Percentiles rank a stretch among this genome's conserved stretches.
Conservation (phyloP, 1,284 basidiomycete species). For the Cystobasidiaceae sp. region DNA sequence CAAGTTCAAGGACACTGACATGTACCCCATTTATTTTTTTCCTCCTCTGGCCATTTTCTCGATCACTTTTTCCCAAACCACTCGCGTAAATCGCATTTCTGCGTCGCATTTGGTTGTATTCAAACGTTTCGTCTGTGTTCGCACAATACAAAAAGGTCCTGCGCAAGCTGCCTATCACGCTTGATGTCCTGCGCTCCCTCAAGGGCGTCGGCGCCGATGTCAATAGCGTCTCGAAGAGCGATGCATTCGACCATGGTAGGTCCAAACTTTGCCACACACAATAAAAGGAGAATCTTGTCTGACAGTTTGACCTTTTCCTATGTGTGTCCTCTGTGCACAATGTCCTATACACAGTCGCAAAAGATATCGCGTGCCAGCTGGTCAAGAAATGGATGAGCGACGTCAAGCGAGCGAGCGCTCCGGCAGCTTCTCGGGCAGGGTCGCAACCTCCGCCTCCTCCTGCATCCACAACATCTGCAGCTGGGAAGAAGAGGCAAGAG, state of each 20-base stretch:
- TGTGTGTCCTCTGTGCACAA: too few relatives aligned
- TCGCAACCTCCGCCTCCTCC: not conserved
- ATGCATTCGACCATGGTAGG: constrained; percentile 26
- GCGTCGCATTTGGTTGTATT: too few relatives aligned
- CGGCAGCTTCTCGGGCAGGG: not conserved
- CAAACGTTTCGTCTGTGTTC: too few relatives aligned
- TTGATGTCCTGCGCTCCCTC: constrained; percentile 16
- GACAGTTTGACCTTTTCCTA: not conserved
- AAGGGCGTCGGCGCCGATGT: constrained; percentile 23
- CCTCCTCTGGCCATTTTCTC: too few relatives aligned
- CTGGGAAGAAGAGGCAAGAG: constrained; percentile 14
- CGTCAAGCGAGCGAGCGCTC: not conserved
- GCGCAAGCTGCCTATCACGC: constrained; percentile 25
- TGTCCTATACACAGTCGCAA: constrained; percentile 26
- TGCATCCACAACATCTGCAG: not conserved
- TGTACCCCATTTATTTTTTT: too few relatives aligned
- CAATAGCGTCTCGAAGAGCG: constrained; percentile 5
- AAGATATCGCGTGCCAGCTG: constrained; percentile 10
- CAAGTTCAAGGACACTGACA: too few relatives aligned
- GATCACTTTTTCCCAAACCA: too few relatives aligned
- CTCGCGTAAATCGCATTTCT: too few relatives aligned
- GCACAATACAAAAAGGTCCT: too few relatives aligned
- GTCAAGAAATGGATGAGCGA: constrained; percentile 25
- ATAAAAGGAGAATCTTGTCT: not conserved
- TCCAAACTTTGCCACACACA: not conserved